Evolutionary conservation across 805 yeast species (phyloP), one percentile per base, ranked within the genome.

Genomic region (Candida wancherniae): DNA sequence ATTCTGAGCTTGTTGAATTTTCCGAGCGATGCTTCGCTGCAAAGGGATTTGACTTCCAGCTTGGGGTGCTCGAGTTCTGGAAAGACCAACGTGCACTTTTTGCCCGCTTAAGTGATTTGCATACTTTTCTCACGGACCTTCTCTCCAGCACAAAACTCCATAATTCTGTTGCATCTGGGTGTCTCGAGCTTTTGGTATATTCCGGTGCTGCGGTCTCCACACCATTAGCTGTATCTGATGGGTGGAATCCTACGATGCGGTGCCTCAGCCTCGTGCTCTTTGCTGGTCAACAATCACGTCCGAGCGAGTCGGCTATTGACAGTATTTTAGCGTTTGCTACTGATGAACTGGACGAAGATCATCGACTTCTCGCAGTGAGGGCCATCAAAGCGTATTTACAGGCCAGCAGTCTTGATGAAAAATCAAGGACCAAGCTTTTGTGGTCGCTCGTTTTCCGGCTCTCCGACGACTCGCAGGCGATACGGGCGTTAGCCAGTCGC

Each of bases 401-500:
- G 16, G 11, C 13, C 5, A 12, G 15, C 8, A 9, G 9, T 7
- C 18, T 5, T 11, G 10, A 22, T 8, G n/a, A 21, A 3, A 4
- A 9, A 3, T 28, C 22, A n/a, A 20, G 18, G 3, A 28, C 37
- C 6, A 24, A 15, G 8, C 9, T 15, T 7, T 25, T 12, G 21
- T 24, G 25, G 7, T 14, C 22, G n/a, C 26, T 34, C 10, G 31
- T 25, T 15, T 23, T 19, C 13, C 24, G 23, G 14, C 42, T 38
- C 15, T 31, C 29, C 13, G 42, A 38, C 22, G 42, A 38, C 4
- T 34, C 39, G 2, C 22, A 11, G 5, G 22, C 12, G 3, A 36
- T 38, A 7, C 22, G 42, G 20, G 22, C 19, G 3, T 16, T 28
- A 25, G 32, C 42, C 3, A 31, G 42, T 11, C 15, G 22, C 8